Base-by-base conservation (phyloP, 768 basidiomycete species). In the Lactifluus hygrophoroides region DNA sequence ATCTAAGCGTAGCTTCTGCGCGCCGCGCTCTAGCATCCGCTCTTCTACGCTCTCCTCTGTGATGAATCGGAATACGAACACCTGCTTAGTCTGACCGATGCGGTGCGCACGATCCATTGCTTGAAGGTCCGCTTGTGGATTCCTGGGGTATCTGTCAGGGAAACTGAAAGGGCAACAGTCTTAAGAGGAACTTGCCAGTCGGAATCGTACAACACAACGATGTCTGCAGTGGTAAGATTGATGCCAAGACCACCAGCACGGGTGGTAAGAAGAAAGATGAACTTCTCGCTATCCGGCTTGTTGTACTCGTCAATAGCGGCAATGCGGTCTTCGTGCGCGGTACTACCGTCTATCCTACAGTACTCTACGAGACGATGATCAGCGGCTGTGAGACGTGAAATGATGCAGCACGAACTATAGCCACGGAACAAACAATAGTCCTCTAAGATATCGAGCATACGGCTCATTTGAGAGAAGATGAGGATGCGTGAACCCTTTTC, bases 381-480 rank as follows among this genome's bases (percentile, higher is more conserved):
- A 54, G 63, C 64, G 65, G 60, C 38, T 42, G 35, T 8, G 32
- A 59, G 0, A 11, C 32, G 3, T 13, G n/a, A 19, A 52, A 43
- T 1, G 7, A 21, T 32, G 30, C 3, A 16, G 51, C 7, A 76
- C 91, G 51, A 66, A 96, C 95, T 85, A 73, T 88, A 94, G 56
- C 74, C 74, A 46, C 94, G 77, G 76, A 97, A 99, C 60, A 95
- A 75, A 71, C 94, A 97, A 71, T 94, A 98, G 68, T 98, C 95
- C 69, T 98, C 95, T 45, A 99, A 71, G 58, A 99, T 98, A 71
- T 99, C 96, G 49, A 97, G 78, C 57, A 98, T 90, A n/a, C 96
- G 86, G 72, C 91, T 94, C 96, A 99, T 98, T 72, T 98, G 96
- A 66, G 92, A 95, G 76, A 99, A 99, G 60, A 99, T 96, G 64